These are phyloP conservation scores for Gossypium rotundifolium DNA, from an alignment of 345 rosid genomes.

Conservation along the genomic window DNA sequence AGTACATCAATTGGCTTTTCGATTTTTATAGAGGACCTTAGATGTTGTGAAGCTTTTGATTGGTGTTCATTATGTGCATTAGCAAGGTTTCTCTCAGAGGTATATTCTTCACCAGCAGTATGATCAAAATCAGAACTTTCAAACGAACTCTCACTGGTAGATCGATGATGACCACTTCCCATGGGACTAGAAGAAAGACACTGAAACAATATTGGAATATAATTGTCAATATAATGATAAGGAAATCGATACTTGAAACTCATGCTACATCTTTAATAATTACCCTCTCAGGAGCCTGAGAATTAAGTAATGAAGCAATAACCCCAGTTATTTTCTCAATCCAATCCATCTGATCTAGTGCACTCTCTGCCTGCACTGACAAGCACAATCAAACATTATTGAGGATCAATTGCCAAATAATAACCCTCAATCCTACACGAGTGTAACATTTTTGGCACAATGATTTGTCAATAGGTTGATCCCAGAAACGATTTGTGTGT, in stretches of 20 bases:
- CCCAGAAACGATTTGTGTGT: neutral
- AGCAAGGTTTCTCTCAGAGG: constrained; percentile 59
- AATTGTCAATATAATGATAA: constrained; percentile 16
- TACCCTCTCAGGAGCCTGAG: constrained; percentile 92
- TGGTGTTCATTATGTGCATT: constrained; percentile 55
- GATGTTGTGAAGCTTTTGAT: constrained; percentile 61
- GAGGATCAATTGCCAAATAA: constrained; percentile 23
- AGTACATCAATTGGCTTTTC: constrained; percentile 87
- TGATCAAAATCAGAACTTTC: constrained; percentile 92
- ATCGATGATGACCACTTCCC: constrained; percentile 89
- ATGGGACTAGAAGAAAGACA: constrained; percentile 67
- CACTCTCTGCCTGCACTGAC: constrained; percentile 99
- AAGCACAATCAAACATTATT: constrained; percentile 38
- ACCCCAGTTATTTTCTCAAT: constrained; percentile 97
- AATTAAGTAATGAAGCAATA: constrained; percentile 92
- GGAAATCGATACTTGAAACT: neutral
- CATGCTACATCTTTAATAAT: constrained; percentile 12
- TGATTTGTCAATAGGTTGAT: constrained; percentile 6
- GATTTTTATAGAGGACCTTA: constrained; percentile 43
- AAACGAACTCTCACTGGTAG: constrained; percentile 94
- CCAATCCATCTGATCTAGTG: constrained; percentile 97
- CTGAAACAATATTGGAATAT: constrained; percentile 37
- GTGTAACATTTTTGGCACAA: neutral
- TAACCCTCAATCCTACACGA: neutral
- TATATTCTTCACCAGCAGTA: constrained; percentile 56